Conservation (phyloP, 2,329 filamentous ascomycete genomes). For the Orbilia blumenaviensis region DNA sequence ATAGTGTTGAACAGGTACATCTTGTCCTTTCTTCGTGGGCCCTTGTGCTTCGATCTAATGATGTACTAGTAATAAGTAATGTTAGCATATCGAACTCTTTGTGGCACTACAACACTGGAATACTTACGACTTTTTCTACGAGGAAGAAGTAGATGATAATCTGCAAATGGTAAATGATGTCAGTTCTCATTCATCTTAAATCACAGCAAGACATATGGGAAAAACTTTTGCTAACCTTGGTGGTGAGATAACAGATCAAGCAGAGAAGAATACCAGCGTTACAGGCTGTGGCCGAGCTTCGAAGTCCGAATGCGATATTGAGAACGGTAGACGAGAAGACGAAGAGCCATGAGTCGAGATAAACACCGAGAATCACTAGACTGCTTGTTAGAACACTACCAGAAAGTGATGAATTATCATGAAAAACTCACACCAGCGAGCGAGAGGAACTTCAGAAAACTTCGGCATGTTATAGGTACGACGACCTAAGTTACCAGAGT, state of each 20-base stretch:
- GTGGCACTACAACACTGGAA: background rate
- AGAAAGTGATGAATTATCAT: background rate
- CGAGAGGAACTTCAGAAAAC: conserved; percentile 35
- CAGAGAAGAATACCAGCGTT: conserved; percentile 70
- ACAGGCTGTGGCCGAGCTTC: conserved; percentile 66
- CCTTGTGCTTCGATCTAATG: conserved; percentile 66
- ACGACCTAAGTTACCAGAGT: conserved; percentile 17
- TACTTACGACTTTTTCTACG: conserved; percentile 70
- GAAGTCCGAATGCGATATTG: conserved; percentile 68
- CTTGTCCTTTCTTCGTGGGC: conserved; percentile 66
- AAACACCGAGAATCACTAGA: conserved; percentile 70
- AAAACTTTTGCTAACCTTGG: conserved; percentile 65
- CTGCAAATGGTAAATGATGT: conserved; percentile 52
- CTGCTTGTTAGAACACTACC: background rate
- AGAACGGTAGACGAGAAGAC: conserved; percentile 69
- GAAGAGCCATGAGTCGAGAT: conserved; percentile 70
- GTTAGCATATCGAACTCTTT: background rate
- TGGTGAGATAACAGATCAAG: conserved; percentile 70
- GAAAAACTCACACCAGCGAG: conserved; percentile 47
- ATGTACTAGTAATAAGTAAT: conserved; percentile 62
- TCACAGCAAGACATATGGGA: background rate
- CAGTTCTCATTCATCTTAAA: conserved; percentile 6
- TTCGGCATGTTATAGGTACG: conserved; percentile 48
- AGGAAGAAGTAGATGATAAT: conserved; percentile 70
- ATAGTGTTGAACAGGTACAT: conserved; percentile 71